Conservation (phyloP, 495 filamentous ascomycete species). For the Cenococcum geophilum region DNA sequence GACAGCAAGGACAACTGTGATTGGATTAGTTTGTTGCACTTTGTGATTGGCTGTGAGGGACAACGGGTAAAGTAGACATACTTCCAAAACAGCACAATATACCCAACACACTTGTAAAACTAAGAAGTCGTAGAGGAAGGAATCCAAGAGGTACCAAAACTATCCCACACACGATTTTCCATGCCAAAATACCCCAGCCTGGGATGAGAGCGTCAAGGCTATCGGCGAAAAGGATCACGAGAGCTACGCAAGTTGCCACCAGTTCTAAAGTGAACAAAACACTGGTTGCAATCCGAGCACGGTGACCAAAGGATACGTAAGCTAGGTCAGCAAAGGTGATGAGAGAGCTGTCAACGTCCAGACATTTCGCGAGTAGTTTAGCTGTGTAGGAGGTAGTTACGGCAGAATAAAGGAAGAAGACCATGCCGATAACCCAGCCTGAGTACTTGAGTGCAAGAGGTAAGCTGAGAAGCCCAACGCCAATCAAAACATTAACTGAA, state of each 20-base stretch:
- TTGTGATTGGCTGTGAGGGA: conserved; percentile 2
- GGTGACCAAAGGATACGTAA: conserved; percentile 82
- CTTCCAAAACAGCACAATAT: conserved; percentile 82
- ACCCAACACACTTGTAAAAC: conserved; percentile 84
- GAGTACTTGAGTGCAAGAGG: conserved; percentile 85
- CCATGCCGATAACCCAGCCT: conserved; percentile 81
- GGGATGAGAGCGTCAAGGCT: conserved; percentile 76
- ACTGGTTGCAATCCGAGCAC: conserved; percentile 71
- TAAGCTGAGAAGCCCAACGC: conserved; percentile 80
- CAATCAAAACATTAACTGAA: conserved; percentile 90
- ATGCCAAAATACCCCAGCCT: conserved; percentile 59
- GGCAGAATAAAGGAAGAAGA: conserved; percentile 67
- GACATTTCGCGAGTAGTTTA: conserved; percentile 76
- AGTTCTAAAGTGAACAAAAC: conserved; percentile 86
- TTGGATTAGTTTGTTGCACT: conserved; percentile 16
- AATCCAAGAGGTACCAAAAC: conserved; percentile 81
- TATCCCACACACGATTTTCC: conserved; percentile 83
- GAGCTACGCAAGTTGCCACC: conserved; percentile 79
- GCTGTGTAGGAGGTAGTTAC: conserved; percentile 80
- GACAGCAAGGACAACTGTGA: conserved; percentile 68
- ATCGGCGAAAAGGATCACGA: conserved; percentile 91
- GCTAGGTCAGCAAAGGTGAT: conserved; percentile 92
- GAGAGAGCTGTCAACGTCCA: conserved; percentile 74
- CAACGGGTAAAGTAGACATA: conserved; percentile 44
- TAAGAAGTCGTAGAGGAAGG: conserved; percentile 74